These are phyloP conservation scores for Allomyces javanicus DNA, from an alignment of 192 early-diverging fungal genomes.

Conservation along the genomic window DNA sequence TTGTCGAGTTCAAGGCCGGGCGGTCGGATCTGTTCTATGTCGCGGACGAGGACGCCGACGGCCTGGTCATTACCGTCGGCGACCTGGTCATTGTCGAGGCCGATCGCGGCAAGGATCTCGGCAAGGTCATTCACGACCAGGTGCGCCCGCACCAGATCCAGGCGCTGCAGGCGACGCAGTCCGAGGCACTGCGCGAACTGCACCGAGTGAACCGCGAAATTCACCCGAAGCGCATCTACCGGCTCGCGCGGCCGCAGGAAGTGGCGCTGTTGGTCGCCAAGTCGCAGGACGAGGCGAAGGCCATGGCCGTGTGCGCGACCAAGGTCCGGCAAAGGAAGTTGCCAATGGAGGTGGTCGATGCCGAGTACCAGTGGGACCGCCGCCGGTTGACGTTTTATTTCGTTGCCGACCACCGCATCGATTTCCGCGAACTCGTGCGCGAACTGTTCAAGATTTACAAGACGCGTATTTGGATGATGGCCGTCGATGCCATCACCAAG, in stretches of 20 bases:
- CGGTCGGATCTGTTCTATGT: conserved; percentile 66
- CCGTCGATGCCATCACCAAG: conserved; percentile 1
- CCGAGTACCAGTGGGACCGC: conserved; percentile 96
- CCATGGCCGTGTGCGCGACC: conserved; percentile 63
- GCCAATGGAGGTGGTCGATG: conserved; percentile 89
- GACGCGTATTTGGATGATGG: conserved; percentile 85
- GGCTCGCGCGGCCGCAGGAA: conserved; percentile 59
- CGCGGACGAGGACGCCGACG: conserved; percentile 17
- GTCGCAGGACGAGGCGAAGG: conserved; percentile 73
- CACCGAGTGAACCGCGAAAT: conserved; percentile 41
- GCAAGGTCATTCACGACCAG: conserved; percentile 56
- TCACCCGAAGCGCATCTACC: conserved; percentile 75
- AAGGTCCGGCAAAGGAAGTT: conserved; percentile 79
- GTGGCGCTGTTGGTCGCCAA: conserved; percentile 64
- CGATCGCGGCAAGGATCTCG: conserved; percentile 74
- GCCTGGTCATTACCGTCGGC: conserved; percentile 27
- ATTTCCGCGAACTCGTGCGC: conserved; percentile 87
- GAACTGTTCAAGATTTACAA: conserved; percentile 95
- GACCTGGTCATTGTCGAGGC: conserved; percentile 75
- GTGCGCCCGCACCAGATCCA: conserved; percentile 31
- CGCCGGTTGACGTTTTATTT: conserved; percentile 94
- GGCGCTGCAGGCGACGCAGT: conserved; percentile 14
- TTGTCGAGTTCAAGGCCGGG: conserved; percentile 77
- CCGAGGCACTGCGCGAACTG: conserved; percentile 12
- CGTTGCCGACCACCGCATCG: conserved; percentile 76